Conservation (phyloP, 345 rosid genomes). For the Garcia nutans region DNA sequence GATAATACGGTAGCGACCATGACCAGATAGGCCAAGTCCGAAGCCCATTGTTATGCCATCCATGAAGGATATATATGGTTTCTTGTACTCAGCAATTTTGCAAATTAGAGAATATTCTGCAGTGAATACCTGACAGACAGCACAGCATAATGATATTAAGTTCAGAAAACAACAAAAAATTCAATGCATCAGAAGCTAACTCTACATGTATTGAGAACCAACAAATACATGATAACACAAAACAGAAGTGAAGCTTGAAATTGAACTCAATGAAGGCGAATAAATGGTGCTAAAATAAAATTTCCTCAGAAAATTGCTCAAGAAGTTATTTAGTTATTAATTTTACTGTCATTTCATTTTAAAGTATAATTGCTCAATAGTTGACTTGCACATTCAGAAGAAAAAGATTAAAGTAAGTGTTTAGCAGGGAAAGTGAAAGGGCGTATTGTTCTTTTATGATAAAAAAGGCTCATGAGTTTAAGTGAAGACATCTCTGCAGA, state of each 20-base stretch:
- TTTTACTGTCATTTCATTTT: not conserved
- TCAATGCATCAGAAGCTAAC: not conserved
- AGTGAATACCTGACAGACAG: slow-evolving; percentile 58
- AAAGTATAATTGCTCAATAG: not conserved
- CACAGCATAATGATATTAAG: slow-evolving; percentile 8
- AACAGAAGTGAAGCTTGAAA: not conserved
- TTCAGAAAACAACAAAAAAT: not conserved
- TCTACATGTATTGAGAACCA: not conserved
- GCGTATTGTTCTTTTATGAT: no score
- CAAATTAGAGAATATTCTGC: slow-evolving; percentile 88
- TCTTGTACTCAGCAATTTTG: slow-evolving; percentile 79
- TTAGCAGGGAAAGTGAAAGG: no score
- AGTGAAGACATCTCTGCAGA: no score
- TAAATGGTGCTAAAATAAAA: not conserved
- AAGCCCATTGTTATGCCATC: slow-evolving; percentile 97
- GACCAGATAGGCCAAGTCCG: slow-evolving; percentile 91
- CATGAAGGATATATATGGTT: slow-evolving; percentile 87
- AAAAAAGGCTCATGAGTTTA: no score
- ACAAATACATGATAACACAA: not conserved
- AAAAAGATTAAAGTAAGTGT: no score
- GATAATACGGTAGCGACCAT: slow-evolving; percentile 80
- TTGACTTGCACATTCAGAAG: not conserved
- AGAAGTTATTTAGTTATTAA: not conserved
- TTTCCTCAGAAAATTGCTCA: not conserved
- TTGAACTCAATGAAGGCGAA: not conserved